A percentile compares a stretch with the other conserved stretches of the same genome.
Conservation (phyloP, 345 rosid genomes). For the Linum trigynum region DNA sequence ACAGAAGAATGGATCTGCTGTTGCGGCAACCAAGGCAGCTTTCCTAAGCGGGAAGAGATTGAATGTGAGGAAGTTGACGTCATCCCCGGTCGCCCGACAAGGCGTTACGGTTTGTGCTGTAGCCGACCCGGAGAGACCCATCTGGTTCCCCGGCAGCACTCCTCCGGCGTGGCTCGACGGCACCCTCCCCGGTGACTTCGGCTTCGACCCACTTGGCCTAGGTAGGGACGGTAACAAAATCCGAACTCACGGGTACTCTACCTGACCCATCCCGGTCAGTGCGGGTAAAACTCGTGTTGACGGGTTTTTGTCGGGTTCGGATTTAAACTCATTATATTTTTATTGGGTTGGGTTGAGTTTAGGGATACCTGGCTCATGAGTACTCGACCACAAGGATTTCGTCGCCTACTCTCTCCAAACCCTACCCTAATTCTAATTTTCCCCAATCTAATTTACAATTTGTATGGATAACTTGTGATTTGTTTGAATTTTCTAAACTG, state of each 20-base stretch:
- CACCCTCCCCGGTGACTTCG: constrained; percentile 96
- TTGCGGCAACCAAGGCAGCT: constrained; percentile 40
- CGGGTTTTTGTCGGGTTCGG: not conserved
- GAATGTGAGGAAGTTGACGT: constrained; percentile 30
- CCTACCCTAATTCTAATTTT: too few relatives aligned
- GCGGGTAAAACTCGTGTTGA: too few relatives aligned
- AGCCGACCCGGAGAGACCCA: constrained; percentile 79
- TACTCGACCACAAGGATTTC: too few relatives aligned
- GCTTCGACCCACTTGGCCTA: constrained; percentile 95
- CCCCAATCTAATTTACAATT: too few relatives aligned
- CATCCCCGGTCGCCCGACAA: constrained; percentile 26
- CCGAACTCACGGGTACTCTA: too few relatives aligned
- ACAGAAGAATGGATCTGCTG: constrained; percentile 44
- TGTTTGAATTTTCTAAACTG: too few relatives aligned
- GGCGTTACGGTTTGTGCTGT: constrained; percentile 39
- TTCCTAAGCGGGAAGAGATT: constrained; percentile 72
- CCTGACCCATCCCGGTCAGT: constrained; percentile 14
- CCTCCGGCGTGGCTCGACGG: constrained; percentile 99
- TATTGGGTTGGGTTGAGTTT: too few relatives aligned
- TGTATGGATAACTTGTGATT: too few relatives aligned
- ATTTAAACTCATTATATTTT: not conserved
- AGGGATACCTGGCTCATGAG: too few relatives aligned
- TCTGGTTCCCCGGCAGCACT: constrained; percentile 97
- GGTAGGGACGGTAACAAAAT: too few relatives aligned
- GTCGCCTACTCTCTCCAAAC: too few relatives aligned